phyloP scores from a whole-genome alignment of 306 rosid genomes.

The Glycine tomentella region DNA sequence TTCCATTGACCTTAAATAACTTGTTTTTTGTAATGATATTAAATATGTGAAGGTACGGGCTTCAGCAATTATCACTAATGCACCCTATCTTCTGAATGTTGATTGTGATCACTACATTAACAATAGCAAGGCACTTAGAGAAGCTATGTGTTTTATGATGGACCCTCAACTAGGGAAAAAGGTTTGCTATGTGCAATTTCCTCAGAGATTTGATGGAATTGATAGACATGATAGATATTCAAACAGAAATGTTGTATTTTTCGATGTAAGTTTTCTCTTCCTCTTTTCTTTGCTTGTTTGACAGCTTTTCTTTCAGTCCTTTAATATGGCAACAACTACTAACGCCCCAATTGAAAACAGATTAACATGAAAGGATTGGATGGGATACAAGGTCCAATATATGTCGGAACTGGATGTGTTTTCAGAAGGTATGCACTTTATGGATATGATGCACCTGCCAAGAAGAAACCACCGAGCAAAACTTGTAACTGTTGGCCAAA shows the following conservation, averaged over 20 bases:
- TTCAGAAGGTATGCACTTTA: constrained; percentile 91
- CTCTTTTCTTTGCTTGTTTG: constrained; percentile 1
- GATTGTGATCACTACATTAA: constrained; percentile 99
- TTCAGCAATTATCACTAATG: constrained; percentile 84
- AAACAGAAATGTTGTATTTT: constrained; percentile 94
- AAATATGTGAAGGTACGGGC: constrained; percentile 75
- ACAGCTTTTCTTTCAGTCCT: constrained; percentile 21
- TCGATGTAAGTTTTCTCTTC: constrained; percentile 73
- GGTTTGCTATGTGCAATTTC: constrained; percentile 95
- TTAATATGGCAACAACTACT: constrained; percentile 38
- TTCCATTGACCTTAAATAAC: constrained; percentile 23
- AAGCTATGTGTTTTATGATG: constrained; percentile 99
- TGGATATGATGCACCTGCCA: constrained; percentile 87
- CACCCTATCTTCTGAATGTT: constrained; percentile 89
- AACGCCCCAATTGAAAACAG: constrained; percentile 57
- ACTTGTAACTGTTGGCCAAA: constrained; percentile 98
- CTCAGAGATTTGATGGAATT: constrained; percentile 97
- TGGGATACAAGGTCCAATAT: constrained; percentile 96
- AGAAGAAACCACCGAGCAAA: constrained; percentile 87
- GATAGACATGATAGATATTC: constrained; percentile 97
- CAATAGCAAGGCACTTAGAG: constrained; percentile 96
- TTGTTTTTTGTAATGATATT: constrained; percentile 32
- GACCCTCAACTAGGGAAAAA: constrained; percentile 93
- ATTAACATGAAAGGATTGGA: constrained; percentile 98
- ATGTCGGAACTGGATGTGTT: constrained; percentile 98